A percentile compares a stretch with the other conserved stretches of the same genome.
Conservation (phyloP, 1,284 basidiomycete genomes). For the Pseudomicrostroma phylloplanum region DNA sequence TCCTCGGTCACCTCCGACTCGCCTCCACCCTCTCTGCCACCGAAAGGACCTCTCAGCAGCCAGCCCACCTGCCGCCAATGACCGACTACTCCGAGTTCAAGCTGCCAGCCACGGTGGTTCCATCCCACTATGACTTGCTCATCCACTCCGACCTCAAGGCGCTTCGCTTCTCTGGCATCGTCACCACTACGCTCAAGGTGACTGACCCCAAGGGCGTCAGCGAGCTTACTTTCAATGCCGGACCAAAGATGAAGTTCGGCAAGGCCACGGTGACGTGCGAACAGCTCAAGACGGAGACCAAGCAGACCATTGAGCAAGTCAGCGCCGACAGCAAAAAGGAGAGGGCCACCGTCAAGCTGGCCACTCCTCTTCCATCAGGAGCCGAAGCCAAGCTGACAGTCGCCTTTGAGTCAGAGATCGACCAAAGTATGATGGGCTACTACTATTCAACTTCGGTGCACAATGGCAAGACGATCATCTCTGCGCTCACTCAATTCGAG, state of each 20-base stretch:
- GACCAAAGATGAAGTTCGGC: constrained; percentile 63
- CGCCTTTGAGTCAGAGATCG: constrained; percentile 39
- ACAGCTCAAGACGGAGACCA: constrained; percentile 59
- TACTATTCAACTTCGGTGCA: constrained; percentile 50
- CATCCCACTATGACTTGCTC: constrained; percentile 73
- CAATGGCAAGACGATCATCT: constrained; percentile 52
- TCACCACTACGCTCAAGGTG: constrained; percentile 71
- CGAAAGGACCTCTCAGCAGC: not conserved
- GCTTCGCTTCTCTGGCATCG: constrained; percentile 69
- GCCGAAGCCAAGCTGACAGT: constrained; percentile 36
- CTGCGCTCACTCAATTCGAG: constrained; percentile 56
- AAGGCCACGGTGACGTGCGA: constrained; percentile 63
- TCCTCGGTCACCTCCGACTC: not conserved
- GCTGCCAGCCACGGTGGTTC: constrained; percentile 67
- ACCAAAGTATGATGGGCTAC: constrained; percentile 51
- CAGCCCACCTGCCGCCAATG: not conserved
- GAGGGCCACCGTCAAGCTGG: constrained; percentile 35
- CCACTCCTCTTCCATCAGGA: constrained; percentile 33
- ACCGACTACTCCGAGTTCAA: constrained; percentile 55
- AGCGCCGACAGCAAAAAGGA: constrained; percentile 51
- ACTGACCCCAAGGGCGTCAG: constrained; percentile 53
- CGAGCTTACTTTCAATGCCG: constrained; percentile 52
- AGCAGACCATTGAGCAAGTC: constrained; percentile 55
- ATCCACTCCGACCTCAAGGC: constrained; percentile 72
- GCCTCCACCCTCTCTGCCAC: constrained; percentile 1